Evolutionary conservation across 2,329 filamentous ascomycete species (phyloP).

Genomic region (Conoideocrella luteorostrata): DNA sequence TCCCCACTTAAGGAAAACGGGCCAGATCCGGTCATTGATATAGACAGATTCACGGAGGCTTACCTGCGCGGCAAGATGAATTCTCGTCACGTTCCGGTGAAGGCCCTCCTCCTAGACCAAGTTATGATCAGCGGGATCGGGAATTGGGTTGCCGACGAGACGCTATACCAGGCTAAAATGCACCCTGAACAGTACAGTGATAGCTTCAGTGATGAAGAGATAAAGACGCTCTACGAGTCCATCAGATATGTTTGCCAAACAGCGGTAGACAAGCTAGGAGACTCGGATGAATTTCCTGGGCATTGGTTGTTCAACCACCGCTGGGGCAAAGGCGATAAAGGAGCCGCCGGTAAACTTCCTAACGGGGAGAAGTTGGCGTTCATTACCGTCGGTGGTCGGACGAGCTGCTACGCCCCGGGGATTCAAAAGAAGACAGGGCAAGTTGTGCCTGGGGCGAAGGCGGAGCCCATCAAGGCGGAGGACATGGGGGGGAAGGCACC

Average conservation of each 20-base stretch:
- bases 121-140: constrained; percentile 85
- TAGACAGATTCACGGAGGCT: constrained; percentile 65
- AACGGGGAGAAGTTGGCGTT: constrained; percentile 81
- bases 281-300: constrained; percentile 77
- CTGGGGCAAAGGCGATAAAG: constrained; percentile 86
- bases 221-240: constrained; percentile 63
- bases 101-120: constrained; percentile 84
- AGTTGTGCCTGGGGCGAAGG: constrained; percentile 35
- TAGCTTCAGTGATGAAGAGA: constrained; percentile 65
- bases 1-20: constrained; percentile 86
- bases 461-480: constrained; percentile 30
- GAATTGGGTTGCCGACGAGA: constrained; percentile 96
- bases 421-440: constrained; percentile 72
- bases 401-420: constrained; percentile 79
- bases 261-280: constrained; percentile 70
- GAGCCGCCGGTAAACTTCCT: constrained; percentile 59
- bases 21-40: constrained; percentile 83
- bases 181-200: constrained; percentile 93
- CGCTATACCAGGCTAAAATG: constrained; percentile 79
- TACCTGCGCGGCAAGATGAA: constrained; percentile 68
- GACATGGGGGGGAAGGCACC: constrained; percentile 11
- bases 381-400: constrained; percentile 83
- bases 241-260: constrained; percentile 75
- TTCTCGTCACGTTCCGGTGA: constrained; percentile 77
- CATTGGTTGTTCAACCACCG: constrained; percentile 85